Base-by-base conservation (phyloP, 768 basidiomycete genomes). In the Calvatia gigantea region DNA sequence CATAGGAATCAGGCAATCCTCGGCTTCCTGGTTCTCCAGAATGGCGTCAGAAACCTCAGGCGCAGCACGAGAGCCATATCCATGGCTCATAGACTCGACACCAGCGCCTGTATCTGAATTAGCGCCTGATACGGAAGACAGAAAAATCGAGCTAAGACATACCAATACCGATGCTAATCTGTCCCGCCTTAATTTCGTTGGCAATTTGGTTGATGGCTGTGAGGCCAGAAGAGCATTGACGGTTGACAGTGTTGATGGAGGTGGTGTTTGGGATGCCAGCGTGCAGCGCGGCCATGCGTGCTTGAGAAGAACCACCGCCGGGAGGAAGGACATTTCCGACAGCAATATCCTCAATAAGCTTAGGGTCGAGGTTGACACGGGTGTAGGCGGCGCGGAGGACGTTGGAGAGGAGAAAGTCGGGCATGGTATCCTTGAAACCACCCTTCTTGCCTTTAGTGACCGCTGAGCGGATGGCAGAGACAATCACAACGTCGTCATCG, bases 151-250 rank as follows among this genome's bases (percentile, higher is more conserved):
- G 33, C 9, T 41, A 9, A 21, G 14, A 70, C 84, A 59, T 64
- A 87, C 91, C 93, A 51, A 96, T 90, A 38, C 94, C 94, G 61
- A 95, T 85, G 64, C 91, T 86, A 60, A 95, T 95, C 73, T 93
- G 87, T 0, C 91, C 89, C 1, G 80, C 68, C 15, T 71, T 67
- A 63, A 97, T 95, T 66, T 86, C 77, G 66, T 87, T 89, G 28
- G 93, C 90, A 60, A 96, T 87, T 66, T 86, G 83, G 69, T 82
- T 84, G 63, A 95, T 81, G 8, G 90, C 88, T 25, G 88, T 85
- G 41, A 97, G 76, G 37, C 94, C 93, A 33, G 86, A 89, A 1
- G 91, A 92, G 72, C 94, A 96, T 70, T 95, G 92, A 28, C 94
- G 79, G 73, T 97, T 95, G 60, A 94, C 80, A 15, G 91, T 94